Evolutionary conservation across 2,329 filamentous ascomycete species (phyloP), one percentile per base, ranked within the genome.

Genomic region (Microdochium paspali): DNA sequence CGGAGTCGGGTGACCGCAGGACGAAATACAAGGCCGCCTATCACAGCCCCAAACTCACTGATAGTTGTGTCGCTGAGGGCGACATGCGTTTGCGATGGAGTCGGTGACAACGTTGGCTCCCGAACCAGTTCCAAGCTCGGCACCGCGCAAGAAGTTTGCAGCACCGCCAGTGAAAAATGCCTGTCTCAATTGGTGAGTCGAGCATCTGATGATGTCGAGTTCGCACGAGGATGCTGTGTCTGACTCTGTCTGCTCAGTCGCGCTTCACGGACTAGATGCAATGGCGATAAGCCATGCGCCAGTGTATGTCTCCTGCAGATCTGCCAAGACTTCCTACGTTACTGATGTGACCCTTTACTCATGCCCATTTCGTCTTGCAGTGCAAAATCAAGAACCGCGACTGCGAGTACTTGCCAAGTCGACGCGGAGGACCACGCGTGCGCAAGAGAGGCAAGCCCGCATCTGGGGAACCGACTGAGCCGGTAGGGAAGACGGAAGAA

Each of bases 121-220:
- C 3, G 35, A 44, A 26, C 7, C 23, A 21, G n/a, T 4, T 24
- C 6, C 23, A 9, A 24, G 23, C 12, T 6, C 42, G 6, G 23
- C 42, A 3, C 42, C 42, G 6, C 18, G 60, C 51, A 67, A 66
- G 61, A 71, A 70, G 56, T 70, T 71, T 54, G 66, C 67, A 42
- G 63, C 65, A 24, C 72, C 72, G 44, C 72, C 72, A 1, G 71
- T 74, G 24, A 76, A 75, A 56, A 63, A 71, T 45, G 72, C 72
- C 21, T 75, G 72, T 53, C 63, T 75, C 48, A 66, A 71, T 46
- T 75, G 72, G 72, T 74, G 66, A 50, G 67, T 61, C 35, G n/a
- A 18, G 13, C 28, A 40, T 35, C n/a, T 48, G 47, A 20, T 6
- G n/a, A n/a, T n/a, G n/a, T 39, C 48, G 23, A 31, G 31, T 10